Evolutionary conservation across 1,139 yeast genomes (phyloP).

Genomic region (Yamadazyma trypodendri): DNA sequence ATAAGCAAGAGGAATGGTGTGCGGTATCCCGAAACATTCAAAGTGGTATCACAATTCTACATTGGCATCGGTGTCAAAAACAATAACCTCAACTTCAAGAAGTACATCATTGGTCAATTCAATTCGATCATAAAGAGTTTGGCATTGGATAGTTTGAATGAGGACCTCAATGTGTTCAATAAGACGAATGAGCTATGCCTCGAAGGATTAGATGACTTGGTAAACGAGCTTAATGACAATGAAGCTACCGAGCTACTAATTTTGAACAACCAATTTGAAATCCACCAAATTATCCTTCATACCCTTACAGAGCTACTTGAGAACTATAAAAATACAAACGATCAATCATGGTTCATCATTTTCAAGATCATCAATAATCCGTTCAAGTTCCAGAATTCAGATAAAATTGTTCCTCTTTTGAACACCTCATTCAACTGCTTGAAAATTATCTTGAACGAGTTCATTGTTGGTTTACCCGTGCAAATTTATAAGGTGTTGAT

Average conservation of each 20-base stretch:
- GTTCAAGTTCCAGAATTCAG: slow-evolving; percentile 38
- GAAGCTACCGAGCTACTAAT: slow-evolving; percentile 33
- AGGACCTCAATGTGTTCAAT: slow-evolving; percentile 17
- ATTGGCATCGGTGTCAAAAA: slow-evolving; percentile 29
- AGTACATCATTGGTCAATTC: slow-evolving; percentile 38
- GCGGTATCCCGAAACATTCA: slow-evolving; percentile 54
- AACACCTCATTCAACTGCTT: slow-evolving; percentile 75
- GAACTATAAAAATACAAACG: slow-evolving; percentile 52
- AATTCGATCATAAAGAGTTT: slow-evolving; percentile 47
- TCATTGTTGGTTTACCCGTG: slow-evolving; percentile 66
- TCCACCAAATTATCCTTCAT: slow-evolving; percentile 59
- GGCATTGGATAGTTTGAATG: slow-evolving; percentile 39
- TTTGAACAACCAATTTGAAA: slow-evolving; percentile 60
- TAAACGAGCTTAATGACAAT: slow-evolving; percentile 26
- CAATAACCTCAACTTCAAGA: slow-evolving; percentile 10
- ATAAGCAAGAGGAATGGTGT: slow-evolving; percentile 49
- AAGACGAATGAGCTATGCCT: slow-evolving; percentile 21
- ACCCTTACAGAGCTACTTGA: slow-evolving; percentile 71
- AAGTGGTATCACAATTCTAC: slow-evolving; percentile 42
- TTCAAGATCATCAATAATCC: slow-evolving; percentile 70
- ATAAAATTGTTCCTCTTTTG: slow-evolving; percentile 47
- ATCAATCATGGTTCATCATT: slow-evolving; percentile 66
- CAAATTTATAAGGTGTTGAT: slow-evolving; percentile 61
- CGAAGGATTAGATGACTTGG: slow-evolving; percentile 32
- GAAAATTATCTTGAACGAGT: slow-evolving; percentile 81